Evolutionary conservation across 208 protist genomes (phyloP).

Genomic region (Sergeia podlipaevii): DNA sequence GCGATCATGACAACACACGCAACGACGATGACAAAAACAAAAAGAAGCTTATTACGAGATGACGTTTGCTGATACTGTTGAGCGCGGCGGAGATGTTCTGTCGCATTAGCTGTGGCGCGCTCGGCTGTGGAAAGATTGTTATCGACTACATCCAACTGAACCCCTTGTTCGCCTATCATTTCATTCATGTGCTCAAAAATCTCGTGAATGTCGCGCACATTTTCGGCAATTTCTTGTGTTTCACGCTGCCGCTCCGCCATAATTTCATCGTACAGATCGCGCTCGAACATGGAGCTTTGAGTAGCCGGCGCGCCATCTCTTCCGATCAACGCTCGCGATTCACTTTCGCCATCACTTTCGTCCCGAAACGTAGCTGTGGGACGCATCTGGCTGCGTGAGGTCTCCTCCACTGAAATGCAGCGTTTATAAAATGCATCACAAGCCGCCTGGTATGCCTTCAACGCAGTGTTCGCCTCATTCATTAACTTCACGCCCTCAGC

Average conservation of each 20-base stretch:
- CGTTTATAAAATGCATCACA: conserved; percentile 84
- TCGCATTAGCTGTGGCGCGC: conserved; percentile 60
- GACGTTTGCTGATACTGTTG: conserved; percentile 57
- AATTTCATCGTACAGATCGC: conserved; percentile 76
- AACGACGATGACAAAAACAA: conserved; percentile 61
- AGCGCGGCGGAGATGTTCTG: conserved; percentile 56
- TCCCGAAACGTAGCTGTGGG: conserved; percentile 9
- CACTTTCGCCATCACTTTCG: conserved; percentile 33
- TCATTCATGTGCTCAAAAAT: conserved; percentile 86
- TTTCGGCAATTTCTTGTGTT: conserved; percentile 81
- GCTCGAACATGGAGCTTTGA: conserved; percentile 61
- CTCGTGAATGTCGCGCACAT: conserved; percentile 82
- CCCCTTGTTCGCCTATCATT: conserved; percentile 81
- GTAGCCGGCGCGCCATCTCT: conserved; percentile 17
- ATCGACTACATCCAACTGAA: conserved; percentile 67
- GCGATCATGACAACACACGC: conserved; percentile 31
- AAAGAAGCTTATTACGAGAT: conserved; percentile 42
- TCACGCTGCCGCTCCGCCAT: conserved; percentile 78
- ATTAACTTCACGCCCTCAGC: conserved; percentile 70
- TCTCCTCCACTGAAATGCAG: conserved; percentile 72
- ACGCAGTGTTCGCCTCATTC: conserved; percentile 49
- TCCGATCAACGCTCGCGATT: conserved; percentile 12
- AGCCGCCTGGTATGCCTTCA: conserved; percentile 68
- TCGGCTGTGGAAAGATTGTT: conserved; percentile 49
- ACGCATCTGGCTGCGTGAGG: conserved; percentile 27